Conservation (phyloP, 1,284 basidiomycete genomes). For the Moesziomyces aphidis region DNA sequence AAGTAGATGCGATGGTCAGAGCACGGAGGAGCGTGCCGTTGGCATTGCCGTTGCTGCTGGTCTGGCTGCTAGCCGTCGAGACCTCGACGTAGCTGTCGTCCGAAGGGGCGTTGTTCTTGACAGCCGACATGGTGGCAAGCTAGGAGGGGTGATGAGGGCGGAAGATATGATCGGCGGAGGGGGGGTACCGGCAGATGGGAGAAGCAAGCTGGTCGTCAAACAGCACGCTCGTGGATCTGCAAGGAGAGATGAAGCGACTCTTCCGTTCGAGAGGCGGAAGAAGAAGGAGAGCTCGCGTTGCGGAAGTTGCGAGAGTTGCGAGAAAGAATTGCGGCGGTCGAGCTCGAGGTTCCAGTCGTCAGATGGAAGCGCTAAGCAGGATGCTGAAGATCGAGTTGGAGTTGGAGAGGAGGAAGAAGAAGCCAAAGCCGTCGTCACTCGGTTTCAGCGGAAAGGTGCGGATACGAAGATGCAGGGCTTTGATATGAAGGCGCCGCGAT, state of each 20-base stretch:
- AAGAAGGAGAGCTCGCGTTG: background rate
- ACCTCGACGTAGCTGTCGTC: conserved; percentile 51
- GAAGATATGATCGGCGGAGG: background rate
- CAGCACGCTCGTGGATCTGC: conserved; percentile 33
- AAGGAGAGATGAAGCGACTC: conserved; percentile 9
- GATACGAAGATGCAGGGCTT: conserved; percentile 8
- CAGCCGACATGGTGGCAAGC: conserved; percentile 28
- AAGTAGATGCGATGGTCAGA: conserved; percentile 35
- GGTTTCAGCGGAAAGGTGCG: conserved; percentile 22
- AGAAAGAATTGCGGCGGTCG: conserved; percentile 6
- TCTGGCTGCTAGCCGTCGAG: conserved; percentile 46
- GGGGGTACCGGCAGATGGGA: background rate
- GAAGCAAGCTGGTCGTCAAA: conserved; percentile 42
- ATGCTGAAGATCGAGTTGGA: background rate
- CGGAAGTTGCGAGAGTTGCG: background rate
- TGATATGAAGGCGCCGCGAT: conserved; percentile 11
- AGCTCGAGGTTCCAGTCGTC: conserved; percentile 40
- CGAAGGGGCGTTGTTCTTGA: conserved; percentile 44
- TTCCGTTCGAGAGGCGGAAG: conserved; percentile 11
- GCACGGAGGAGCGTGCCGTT: conserved; percentile 41
- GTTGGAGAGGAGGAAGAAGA: conserved; percentile 7
- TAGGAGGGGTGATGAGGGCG: background rate
- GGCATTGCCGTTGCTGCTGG: conserved; percentile 31
- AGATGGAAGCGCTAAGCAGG: conserved; percentile 29
- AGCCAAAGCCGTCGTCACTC: conserved; percentile 49